Evolutionary conservation across 768 basidiomycete genomes (phyloP).

Genomic region (Punctularia strigosozonata): DNA sequence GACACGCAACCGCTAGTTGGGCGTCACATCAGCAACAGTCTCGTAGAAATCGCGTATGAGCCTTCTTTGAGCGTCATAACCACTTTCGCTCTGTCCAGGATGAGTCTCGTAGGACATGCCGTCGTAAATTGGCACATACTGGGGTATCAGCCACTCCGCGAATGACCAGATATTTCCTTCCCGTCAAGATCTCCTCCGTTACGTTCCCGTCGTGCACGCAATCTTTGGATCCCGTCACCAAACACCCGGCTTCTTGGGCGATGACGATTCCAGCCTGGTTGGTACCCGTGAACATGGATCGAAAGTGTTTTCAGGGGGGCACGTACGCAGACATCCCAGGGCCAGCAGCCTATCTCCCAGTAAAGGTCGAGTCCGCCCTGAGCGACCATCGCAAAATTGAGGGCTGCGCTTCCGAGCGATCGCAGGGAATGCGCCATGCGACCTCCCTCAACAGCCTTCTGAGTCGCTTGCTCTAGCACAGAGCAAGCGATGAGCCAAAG

Average conservation of each 20-base stretch:
- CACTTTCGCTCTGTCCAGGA: conserved; percentile 38
- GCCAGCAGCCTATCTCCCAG: conserved; percentile 81
- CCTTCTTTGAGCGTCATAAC: conserved; percentile 70
- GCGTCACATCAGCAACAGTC: conserved; percentile 61
- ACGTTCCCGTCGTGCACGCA: conserved; percentile 32
- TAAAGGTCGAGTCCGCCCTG: conserved; percentile 83
- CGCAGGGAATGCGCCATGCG: conserved; percentile 80
- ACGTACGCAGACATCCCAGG: conserved; percentile 79
- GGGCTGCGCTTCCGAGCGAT: conserved; percentile 73
- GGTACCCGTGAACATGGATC: background rate
- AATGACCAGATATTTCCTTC: conserved; percentile 74
- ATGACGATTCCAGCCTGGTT: conserved; percentile 77
- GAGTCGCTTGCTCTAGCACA: too few species aligned
- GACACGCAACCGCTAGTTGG: conserved; percentile 26
- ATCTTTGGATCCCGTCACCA: conserved; percentile 60
- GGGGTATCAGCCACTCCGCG: conserved; percentile 54
- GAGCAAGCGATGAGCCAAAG: too few species aligned
- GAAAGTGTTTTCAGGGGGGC: background rate
- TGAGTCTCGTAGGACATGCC: too few species aligned
- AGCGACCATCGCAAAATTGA: conserved; percentile 78
- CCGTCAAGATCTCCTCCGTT: conserved; percentile 57
- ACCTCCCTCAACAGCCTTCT: conserved; percentile 50
- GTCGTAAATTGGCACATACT: too few species aligned
- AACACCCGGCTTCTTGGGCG: conserved; percentile 78
- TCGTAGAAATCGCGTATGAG: conserved; percentile 81